Evolutionary conservation across 306 rosid genomes (phyloP).

Genomic region (Coriaria nepalensis): DNA sequence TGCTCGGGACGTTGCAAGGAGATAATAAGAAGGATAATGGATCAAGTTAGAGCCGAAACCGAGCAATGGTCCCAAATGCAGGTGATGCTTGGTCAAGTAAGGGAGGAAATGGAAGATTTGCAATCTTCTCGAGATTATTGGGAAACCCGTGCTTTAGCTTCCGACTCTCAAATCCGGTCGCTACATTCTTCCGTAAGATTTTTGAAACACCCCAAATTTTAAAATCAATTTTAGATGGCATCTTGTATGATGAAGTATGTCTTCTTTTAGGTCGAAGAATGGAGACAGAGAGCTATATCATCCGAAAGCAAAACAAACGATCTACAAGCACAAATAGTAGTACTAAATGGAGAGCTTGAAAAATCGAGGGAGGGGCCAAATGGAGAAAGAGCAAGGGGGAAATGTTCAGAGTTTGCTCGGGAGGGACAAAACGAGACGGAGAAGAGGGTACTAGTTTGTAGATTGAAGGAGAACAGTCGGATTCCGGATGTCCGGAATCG

Average conservation of each 20-base stretch:
- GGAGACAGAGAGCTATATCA: constrained; percentile 61
- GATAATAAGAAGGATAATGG: constrained; percentile 57
- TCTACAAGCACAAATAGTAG: constrained; percentile 30
- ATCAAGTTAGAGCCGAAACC: constrained; percentile 77
- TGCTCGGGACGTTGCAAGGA: constrained; percentile 87
- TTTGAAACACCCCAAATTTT: neutral
- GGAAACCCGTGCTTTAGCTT: constrained; percentile 58
- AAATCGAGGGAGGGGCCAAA: constrained; percentile 25
- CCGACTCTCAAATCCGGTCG: constrained; percentile 45
- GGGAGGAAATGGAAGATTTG: constrained; percentile 83
- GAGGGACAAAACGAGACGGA: constrained; percentile 53
- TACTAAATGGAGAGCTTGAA: constrained; percentile 30
- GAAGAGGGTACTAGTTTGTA: constrained; percentile 66
- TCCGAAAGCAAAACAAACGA: constrained; percentile 39
- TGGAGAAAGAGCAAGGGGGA: constrained; percentile 7
- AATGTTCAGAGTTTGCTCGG: constrained; percentile 8
- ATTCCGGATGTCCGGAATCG: constrained; percentile 19
- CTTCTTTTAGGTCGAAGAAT: constrained; percentile 63
- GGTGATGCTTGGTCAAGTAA: constrained; percentile 70
- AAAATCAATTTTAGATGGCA: neutral
- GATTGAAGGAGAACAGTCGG: constrained; percentile 41
- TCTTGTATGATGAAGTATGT: neutral
- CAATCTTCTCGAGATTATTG: constrained; percentile 80
- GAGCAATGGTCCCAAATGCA: constrained; percentile 99
- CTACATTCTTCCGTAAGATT: constrained; percentile 40